Evolutionary conservation across 1,139 yeast genomes (phyloP).

Genomic region (Wickerhamomyces sp.): DNA sequence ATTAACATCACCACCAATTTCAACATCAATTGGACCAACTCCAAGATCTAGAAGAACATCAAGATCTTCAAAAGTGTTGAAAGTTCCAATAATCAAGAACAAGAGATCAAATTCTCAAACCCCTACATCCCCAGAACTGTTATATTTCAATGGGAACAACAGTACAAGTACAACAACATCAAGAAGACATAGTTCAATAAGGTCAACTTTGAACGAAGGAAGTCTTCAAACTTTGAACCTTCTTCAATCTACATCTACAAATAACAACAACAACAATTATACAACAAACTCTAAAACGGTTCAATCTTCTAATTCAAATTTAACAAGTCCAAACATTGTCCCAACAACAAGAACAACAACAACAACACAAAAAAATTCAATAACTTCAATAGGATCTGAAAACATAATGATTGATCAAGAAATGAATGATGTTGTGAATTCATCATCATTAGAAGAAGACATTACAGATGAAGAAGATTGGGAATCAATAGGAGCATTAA

Average conservation of each 20-base stretch:
- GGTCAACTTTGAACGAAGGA: constrained; percentile 18
- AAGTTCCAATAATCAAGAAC: constrained; percentile 21
- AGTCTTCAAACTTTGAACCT: not conserved
- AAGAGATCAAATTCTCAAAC: constrained; percentile 24
- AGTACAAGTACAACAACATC: constrained; percentile 11
- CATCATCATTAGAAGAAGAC: constrained; percentile 27
- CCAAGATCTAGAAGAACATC: constrained; percentile 5
- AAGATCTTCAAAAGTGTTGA: constrained; percentile 6
- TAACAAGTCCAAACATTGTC: not conserved
- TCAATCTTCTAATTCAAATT: not conserved
- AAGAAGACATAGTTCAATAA: constrained; percentile 24
- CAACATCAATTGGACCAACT: not conserved
- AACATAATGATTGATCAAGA: not conserved
- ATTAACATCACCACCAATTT: constrained; percentile 21
- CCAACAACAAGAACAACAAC: not conserved
- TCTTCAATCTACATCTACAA: not conserved
- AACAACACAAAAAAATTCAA: no score
- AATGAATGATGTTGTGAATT: constrained; percentile 20
- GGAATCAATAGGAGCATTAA: constrained; percentile 80
- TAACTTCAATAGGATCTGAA: not conserved
- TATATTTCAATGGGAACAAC: constrained; percentile 12
- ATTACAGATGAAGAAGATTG: constrained; percentile 91
- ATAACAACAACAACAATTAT: not conserved
- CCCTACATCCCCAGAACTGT: constrained; percentile 24
- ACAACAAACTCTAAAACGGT: not conserved